Evolutionary conservation across 768 basidiomycete genomes (phyloP).

Genomic region (Mycena rosella): DNA sequence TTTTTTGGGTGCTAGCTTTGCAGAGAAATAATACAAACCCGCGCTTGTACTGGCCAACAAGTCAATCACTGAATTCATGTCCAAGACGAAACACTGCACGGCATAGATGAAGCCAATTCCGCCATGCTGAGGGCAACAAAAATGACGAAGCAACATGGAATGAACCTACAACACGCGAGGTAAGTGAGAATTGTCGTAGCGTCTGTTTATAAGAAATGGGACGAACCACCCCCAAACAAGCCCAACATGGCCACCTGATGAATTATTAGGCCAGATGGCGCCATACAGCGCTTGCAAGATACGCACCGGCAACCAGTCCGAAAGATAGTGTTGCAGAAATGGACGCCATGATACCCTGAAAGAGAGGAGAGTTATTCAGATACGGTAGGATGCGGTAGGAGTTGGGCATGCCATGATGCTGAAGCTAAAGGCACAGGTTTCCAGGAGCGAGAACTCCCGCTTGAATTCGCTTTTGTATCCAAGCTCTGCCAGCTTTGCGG

Average conservation of each 20-base stretch:
- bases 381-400: neutral
- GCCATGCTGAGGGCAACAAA: slow-evolving; percentile 79
- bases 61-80: neutral
- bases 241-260: slow-evolving; percentile 77
- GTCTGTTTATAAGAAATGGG: slow-evolving; percentile 69
- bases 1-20: slow-evolving; percentile 74
- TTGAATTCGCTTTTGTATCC: no score
- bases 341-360: slow-evolving; percentile 77
- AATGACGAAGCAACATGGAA: no score
- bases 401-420: slow-evolving; percentile 58
- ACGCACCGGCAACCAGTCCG: slow-evolving; percentile 66
- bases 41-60: slow-evolving; percentile 71
- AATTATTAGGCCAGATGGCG: neutral
- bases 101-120: slow-evolving; percentile 81
- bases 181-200: no score
- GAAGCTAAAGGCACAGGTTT: slow-evolving; percentile 76
- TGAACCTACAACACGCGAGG: no score
- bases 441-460: slow-evolving; percentile 78
- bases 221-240: slow-evolving; percentile 85
- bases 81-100: slow-evolving; percentile 60
- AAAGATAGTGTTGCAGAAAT: slow-evolving; percentile 76
- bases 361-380: no score
- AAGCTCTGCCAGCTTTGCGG: no score
- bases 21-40: slow-evolving; percentile 85
- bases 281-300: neutral